Base-by-base conservation (phyloP, 192 early-diverging fungal species). In the Entrophospora sp. region DNA sequence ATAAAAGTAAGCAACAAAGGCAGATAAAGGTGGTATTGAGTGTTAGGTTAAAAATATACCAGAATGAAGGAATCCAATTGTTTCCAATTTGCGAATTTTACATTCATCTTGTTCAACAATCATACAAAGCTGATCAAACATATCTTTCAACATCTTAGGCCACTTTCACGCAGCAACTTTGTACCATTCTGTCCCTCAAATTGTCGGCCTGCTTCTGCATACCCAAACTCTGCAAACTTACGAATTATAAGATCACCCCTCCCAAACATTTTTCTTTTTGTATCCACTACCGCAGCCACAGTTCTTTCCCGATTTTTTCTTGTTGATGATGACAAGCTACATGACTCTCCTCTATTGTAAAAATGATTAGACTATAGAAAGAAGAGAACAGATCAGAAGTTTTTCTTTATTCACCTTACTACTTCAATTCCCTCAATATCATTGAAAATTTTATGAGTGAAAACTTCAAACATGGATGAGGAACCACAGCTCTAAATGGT, bases 111-210 rank as follows among this genome's bases (percentile, higher is more conserved):
- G 34, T 2, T 66, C 64, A 37, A 67, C 27, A 53, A 3, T 31
- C 20, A 0, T 14, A 24, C 42, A 45, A 27, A 69, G 52, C 18
- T 69, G 1, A 46, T 65, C 31, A 24, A 70, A 45, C 48, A 70
- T 65, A 27, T 70, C 62, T n/a, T 70, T 70, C 32, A 70, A 35
- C 53, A 70, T 58, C n/a, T 70, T 70, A 10, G 69, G 62, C 53
- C 69, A 22, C 43, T 52, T 46, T 65, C 53, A 30, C 9, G 1
- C 55, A 69, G 40, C 18, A 18, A 51, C 22, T 53, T 55, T 61
- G 45, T 69, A 20, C 59, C 45, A 18, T 67, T 49, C 30, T 56
- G 30, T 4, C 53, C 61, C 8, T 63, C 60, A 40, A 64, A 63
- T 3, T 55, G 45, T 70, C 40, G 28, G 58, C 61, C 40, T 13